phyloP scores from a whole-genome alignment of 192 early-diverging fungal species.

The Podila horticola region DNA sequence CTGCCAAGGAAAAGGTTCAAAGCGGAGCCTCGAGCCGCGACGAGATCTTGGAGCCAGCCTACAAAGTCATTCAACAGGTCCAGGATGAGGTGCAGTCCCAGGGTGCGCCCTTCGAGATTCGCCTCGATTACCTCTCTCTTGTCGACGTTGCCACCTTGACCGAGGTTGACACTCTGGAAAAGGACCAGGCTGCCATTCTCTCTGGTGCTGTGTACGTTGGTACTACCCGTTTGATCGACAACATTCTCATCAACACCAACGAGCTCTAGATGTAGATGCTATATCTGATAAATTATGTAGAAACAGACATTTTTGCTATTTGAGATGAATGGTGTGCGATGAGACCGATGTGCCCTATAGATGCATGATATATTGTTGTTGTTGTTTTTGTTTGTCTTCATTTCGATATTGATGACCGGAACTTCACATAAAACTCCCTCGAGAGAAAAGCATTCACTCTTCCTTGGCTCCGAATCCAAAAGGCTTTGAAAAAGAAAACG shows the following conservation, averaged over 20 bases:
- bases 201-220: constrained; percentile 89
- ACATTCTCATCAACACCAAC: constrained; percentile 76
- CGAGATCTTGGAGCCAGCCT: constrained; percentile 59
- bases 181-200: constrained; percentile 75
- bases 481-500: constrained; percentile 12
- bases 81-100: constrained; percentile 45
- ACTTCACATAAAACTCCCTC: background rate
- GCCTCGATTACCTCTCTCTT: constrained; percentile 89
- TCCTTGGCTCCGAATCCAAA: background rate
- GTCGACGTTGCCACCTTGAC: constrained; percentile 74
- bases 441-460: background rate
- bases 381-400: too few species aligned
- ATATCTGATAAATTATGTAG: background rate
- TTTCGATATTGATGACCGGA: background rate
- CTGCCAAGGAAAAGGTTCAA: constrained; percentile 60
- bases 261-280: constrained; percentile 17
- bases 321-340: background rate
- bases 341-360: too few species aligned
- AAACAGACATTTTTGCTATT: background rate
- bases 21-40: constrained; percentile 47
- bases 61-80: constrained; percentile 59
- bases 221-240: constrained; percentile 93
- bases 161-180: constrained; percentile 64
- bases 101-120: constrained; percentile 59
- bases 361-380: too few species aligned